Conservation (phyloP, 2,329 filamentous ascomycete genomes). For the Colletotrichum magnum region DNA sequence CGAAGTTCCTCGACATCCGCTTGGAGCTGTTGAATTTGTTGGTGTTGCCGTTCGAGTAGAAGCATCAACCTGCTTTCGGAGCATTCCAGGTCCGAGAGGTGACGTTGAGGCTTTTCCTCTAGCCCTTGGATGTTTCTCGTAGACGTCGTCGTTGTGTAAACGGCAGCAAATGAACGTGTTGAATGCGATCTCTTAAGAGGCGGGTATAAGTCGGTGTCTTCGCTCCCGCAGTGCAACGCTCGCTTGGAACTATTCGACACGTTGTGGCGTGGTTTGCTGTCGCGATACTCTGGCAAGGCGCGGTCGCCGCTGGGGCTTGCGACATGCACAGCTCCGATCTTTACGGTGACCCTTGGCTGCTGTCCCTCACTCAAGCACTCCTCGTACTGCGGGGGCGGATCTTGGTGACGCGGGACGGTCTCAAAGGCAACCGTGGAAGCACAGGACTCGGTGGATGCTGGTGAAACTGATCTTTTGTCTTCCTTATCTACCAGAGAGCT, state of each 20-base stretch:
- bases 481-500: neutral
- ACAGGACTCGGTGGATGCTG: neutral
- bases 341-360: neutral
- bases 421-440: slow-evolving; percentile 15
- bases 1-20: too few species aligned
- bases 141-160: neutral
- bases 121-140: too few species aligned
- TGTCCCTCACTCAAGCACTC: neutral
- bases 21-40: neutral
- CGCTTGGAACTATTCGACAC: neutral
- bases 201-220: neutral
- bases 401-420: slow-evolving; percentile 5
- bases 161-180: neutral
- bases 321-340: too few species aligned
- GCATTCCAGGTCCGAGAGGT: neutral
- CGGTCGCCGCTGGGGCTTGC: neutral
- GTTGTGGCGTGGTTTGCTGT: neutral
- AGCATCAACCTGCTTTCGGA: neutral
- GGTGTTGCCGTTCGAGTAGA: neutral
- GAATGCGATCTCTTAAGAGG: slow-evolving; percentile 4
- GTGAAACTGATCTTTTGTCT: too few species aligned
- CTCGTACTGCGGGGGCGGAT: slow-evolving; percentile 14
- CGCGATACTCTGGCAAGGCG: slow-evolving; percentile 1
- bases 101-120: neutral
- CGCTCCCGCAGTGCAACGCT: neutral